Evolutionary conservation across 352 stramenopile species (phyloP).

Genomic region (Globisporangium ultimum): DNA sequence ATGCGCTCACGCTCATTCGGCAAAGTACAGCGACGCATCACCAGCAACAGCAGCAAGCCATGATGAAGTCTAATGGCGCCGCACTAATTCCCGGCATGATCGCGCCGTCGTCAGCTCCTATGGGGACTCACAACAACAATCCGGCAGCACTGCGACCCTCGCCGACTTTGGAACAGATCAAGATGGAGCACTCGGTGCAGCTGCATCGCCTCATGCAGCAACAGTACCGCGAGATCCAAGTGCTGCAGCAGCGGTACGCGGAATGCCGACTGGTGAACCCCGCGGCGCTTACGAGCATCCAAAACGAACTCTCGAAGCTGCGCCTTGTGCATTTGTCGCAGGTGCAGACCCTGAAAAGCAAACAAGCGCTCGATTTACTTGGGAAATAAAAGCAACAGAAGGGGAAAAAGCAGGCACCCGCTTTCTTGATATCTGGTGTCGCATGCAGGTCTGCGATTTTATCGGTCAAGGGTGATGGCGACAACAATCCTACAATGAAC

Average conservation of each 20-base stretch:
- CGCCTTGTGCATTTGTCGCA: conserved; percentile 82
- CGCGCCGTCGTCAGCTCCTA: conserved; percentile 9
- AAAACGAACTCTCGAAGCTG: conserved; percentile 82
- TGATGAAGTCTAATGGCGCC: conserved; percentile 34
- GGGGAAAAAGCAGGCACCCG: no score
- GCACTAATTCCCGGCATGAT: conserved; percentile 22
- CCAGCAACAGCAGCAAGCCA: conserved; percentile 31
- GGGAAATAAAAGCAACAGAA: conserved; percentile 36
- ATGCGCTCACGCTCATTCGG: conserved; percentile 59
- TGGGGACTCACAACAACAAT: conserved; percentile 18
- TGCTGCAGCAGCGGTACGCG: conserved; percentile 81
- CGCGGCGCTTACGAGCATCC: conserved; percentile 68
- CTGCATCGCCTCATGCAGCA: conserved; percentile 85
- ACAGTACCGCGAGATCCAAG: conserved; percentile 85
- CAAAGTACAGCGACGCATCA: conserved; percentile 31
- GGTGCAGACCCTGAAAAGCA: conserved; percentile 84
- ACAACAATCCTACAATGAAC: neutral
- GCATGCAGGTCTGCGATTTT: neutral
- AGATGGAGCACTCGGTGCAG: conserved; percentile 86
- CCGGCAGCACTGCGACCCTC: conserved; percentile 16
- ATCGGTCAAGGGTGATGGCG: no score
- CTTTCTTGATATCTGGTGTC: neutral
- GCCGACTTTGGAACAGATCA: conserved; percentile 58
- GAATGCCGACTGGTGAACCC: conserved; percentile 73
- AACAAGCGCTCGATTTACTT: conserved; percentile 73